Evolutionary conservation across 176 grass and related monocot species (phyloP).

Genomic region (Chloris gayana): DNA sequence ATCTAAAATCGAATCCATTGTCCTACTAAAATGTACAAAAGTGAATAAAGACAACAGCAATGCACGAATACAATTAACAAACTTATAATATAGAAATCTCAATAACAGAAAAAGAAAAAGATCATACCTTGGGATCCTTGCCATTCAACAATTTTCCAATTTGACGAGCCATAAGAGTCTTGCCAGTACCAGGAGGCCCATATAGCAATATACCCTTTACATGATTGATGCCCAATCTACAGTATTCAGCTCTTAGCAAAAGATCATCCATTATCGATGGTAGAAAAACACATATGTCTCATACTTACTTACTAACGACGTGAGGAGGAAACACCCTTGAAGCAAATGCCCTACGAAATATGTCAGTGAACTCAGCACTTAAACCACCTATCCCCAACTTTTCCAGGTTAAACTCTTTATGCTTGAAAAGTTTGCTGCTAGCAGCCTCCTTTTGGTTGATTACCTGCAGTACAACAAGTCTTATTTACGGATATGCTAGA

Average conservation of each 20-base stretch:
- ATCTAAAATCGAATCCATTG: constrained; percentile 3
- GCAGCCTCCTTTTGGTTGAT: constrained; percentile 95
- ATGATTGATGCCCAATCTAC: constrained; percentile 91
- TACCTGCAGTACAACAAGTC: constrained; percentile 55
- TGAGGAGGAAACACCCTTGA: constrained; percentile 90
- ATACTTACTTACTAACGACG: constrained; percentile 80
- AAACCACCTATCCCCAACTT: constrained; percentile 96
- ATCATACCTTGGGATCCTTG: constrained; percentile 85
- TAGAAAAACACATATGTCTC: constrained; percentile 13
- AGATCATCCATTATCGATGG: not conserved
- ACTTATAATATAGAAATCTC: constrained; percentile 8
- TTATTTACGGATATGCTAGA: constrained; percentile 4
- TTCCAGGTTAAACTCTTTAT: constrained; percentile 96
- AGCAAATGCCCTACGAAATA: constrained; percentile 98
- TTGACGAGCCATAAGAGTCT: constrained; percentile 99
- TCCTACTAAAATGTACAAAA: constrained; percentile 14
- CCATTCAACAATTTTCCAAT: constrained; percentile 98
- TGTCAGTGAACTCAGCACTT: constrained; percentile 88
- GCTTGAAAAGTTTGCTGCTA: constrained; percentile 97
- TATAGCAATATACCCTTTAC: constrained; percentile 95
- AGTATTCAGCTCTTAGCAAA: constrained; percentile 37
- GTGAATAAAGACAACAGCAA: constrained; percentile 7
- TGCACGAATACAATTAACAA: constrained; percentile 15
- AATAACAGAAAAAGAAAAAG: constrained; percentile 31
- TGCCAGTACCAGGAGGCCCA: constrained; percentile 97